Evolutionary conservation across 352 stramenopile species (phyloP).

Genomic region (Globisporangium alternatum): DNA sequence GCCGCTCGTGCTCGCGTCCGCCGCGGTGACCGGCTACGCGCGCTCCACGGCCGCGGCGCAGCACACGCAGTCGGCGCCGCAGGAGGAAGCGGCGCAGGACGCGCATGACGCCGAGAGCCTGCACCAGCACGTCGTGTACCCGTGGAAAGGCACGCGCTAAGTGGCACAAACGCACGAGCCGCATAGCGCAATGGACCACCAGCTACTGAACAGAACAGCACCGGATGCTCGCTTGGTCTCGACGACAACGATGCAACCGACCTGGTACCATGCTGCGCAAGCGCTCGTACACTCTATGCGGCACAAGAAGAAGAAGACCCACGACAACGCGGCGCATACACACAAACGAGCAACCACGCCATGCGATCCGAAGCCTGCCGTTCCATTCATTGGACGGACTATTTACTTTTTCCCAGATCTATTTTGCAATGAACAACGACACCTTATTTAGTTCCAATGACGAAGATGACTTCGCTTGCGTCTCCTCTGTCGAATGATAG

Average conservation of each 20-base stretch:
- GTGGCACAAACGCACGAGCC: not conserved
- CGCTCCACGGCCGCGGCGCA: constrained; percentile 38
- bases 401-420: constrained; percentile 1
- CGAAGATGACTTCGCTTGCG: not conserved
- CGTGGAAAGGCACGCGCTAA: constrained; percentile 73
- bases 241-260: not conserved
- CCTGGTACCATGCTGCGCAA: not conserved
- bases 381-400: not conserved
- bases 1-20: constrained; percentile 63
- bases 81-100: constrained; percentile 21
- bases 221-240: not conserved
- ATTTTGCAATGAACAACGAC: constrained; percentile 1
- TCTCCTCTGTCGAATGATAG: too few species aligned
- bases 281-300: not conserved
- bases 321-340: not conserved
- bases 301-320: not conserved
- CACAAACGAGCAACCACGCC: not conserved
- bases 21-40: constrained; percentile 60
- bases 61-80: constrained; percentile 32
- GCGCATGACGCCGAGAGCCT: constrained; percentile 41
- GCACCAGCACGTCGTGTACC: constrained; percentile 60
- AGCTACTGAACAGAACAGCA: not conserved
- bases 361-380: not conserved
- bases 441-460: constrained; percentile 4
- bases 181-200: not conserved